These are phyloP conservation scores for Prillingera fragicola DNA, from an alignment of 1,284 basidiomycete species.

Conservation along the genomic window DNA sequence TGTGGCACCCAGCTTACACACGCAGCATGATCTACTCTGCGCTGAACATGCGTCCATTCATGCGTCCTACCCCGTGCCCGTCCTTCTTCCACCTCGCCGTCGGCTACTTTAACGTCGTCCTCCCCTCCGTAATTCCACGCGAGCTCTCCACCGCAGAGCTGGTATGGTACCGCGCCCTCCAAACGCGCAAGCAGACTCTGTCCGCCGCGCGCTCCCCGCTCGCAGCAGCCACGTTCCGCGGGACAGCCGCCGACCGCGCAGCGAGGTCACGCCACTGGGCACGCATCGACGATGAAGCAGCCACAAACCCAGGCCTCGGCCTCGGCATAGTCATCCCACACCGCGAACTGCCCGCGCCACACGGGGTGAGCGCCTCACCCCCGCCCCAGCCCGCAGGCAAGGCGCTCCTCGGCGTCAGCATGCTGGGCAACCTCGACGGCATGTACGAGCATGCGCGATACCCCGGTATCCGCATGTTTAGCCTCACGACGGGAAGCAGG, in stretches of 20 bases:
- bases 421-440: slow-evolving; percentile 70
- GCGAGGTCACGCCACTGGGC: slow-evolving; percentile 60
- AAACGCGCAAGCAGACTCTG: slow-evolving; percentile 61
- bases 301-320: slow-evolving; percentile 7
- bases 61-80: slow-evolving; percentile 21
- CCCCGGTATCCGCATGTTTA: slow-evolving; percentile 55
- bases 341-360: slow-evolving; percentile 2
- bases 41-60: slow-evolving; percentile 61
- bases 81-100: slow-evolving; percentile 72
- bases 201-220: slow-evolving; percentile 59
- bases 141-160: slow-evolving; percentile 24
- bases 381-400: slow-evolving; percentile 14
- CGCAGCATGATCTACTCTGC: slow-evolving; percentile 70
- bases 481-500: slow-evolving; percentile 68
- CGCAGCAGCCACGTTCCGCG: slow-evolving; percentile 56
- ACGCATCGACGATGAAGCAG: slow-evolving; percentile 59
- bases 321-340: slow-evolving; percentile 5
- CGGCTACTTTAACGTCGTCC: slow-evolving; percentile 69
- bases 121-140: slow-evolving; percentile 63
- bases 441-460: slow-evolving; percentile 64
- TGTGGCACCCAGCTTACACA: neutral
- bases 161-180: slow-evolving; percentile 69
- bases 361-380: neutral
- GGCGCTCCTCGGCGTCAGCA: slow-evolving; percentile 66
- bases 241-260: slow-evolving; percentile 62